Evolutionary conservation across 805 yeast genomes (phyloP).

Genomic region (Cyberlindnera euphorbiiphila): DNA sequence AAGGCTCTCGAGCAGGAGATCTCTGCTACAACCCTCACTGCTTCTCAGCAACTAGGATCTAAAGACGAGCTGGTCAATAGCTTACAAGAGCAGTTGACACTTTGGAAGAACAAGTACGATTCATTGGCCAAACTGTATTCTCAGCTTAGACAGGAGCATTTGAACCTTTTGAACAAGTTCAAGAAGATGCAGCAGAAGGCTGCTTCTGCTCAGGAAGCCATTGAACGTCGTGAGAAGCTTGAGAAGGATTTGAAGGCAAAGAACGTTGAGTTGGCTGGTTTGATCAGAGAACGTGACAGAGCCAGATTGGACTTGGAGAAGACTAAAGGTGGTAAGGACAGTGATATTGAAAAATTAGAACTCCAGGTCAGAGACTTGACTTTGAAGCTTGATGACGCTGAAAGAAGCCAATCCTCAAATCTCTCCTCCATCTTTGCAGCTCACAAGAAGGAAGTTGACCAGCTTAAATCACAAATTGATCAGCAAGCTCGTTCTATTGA

Average conservation of each 20-base stretch:
- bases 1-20: conserved; percentile 76
- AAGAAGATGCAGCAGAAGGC: conserved; percentile 84
- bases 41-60: conserved; percentile 67
- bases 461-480: conserved; percentile 38
- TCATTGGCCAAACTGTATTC: conserved; percentile 85
- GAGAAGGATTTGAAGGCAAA: conserved; percentile 83
- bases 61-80: conserved; percentile 69
- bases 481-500: conserved; percentile 19
- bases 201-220: conserved; percentile 84
- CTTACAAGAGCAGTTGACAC: conserved; percentile 67
- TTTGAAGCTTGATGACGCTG: conserved; percentile 53
- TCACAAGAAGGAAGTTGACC: conserved; percentile 60
- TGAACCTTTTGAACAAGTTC: conserved; percentile 69
- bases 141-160: conserved; percentile 88
- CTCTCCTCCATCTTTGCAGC: conserved; percentile 54
- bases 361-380: conserved; percentile 60
- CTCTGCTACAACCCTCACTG: conserved; percentile 52
- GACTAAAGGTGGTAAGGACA: conserved; percentile 57
- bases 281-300: conserved; percentile 84
- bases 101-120: conserved; percentile 86
- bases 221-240: conserved; percentile 73
- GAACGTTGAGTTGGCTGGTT: conserved; percentile 82
- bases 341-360: conserved; percentile 61
- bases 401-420: conserved; percentile 60
- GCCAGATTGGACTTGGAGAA: conserved; percentile 81